These are phyloP conservation scores for Chrysoporthe deuterocubensis DNA, from an alignment of 2,329 filamentous ascomycete genomes.

Conservation along the genomic window DNA sequence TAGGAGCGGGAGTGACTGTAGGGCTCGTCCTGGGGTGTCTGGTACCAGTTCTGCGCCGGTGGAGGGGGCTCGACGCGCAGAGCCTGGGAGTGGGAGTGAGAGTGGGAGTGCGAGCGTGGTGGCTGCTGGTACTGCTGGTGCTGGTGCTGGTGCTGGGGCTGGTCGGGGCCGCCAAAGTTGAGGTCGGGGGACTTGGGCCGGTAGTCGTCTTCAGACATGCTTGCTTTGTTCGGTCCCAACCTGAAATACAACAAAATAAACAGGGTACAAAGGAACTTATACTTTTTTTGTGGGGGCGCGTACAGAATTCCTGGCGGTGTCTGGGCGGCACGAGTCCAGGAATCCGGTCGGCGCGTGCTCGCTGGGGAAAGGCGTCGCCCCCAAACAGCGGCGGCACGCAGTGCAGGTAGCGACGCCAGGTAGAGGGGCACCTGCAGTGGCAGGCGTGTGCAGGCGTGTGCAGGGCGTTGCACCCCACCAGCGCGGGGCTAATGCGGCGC, in stretches of 20 bases:
- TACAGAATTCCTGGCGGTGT: constrained; percentile 1
- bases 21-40: constrained; percentile 22
- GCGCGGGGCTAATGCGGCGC: constrained; percentile 1
- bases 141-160: constrained; percentile 31
- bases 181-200: constrained; percentile 64
- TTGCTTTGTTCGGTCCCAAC: constrained; percentile 13
- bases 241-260: constrained; percentile 2
- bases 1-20: constrained; percentile 25
- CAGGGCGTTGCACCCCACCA: background rate
- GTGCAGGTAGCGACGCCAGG: background rate
- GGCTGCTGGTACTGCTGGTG: constrained; percentile 5
- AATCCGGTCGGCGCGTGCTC: background rate
- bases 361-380: background rate
- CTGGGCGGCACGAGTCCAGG: background rate
- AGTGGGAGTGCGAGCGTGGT: background rate
- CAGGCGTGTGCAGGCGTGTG: no score
- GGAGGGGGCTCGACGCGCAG: constrained; percentile 22
- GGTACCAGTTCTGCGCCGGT: constrained; percentile 26
- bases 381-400: background rate
- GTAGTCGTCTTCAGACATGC: constrained; percentile 46
- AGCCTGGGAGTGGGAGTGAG: background rate
- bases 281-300: constrained; percentile 15
- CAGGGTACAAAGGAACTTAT: constrained; percentile 1
- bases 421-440: background rate
- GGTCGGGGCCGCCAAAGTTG: constrained; percentile 23